A percentile compares a stretch with the other conserved stretches of the same genome.
These are phyloP conservation scores for Cercophora sp. DNA, from an alignment of 495 filamentous ascomycete species.

Conservation along the genomic window DNA sequence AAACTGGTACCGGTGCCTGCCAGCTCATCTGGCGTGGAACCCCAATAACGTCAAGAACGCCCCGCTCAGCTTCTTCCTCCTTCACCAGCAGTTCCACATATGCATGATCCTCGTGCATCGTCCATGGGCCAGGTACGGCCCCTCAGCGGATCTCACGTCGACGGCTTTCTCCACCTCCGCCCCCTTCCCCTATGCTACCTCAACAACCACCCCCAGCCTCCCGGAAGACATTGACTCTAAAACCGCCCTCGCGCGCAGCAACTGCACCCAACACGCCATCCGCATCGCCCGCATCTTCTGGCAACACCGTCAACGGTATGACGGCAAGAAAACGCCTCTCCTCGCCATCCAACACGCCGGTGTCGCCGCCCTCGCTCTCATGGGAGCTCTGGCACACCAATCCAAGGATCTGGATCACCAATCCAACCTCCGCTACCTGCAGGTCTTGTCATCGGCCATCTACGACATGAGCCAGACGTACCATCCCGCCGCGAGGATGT, in stretches of 20 bases:
- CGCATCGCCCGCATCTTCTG: slow-evolving; percentile 47
- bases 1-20: slow-evolving; percentile 48
- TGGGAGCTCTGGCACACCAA: slow-evolving; percentile 44
- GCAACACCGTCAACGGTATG: slow-evolving; percentile 48
- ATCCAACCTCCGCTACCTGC: slow-evolving; percentile 32
- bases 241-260: slow-evolving; percentile 39
- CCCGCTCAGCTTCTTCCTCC: slow-evolving; percentile 47
- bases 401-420: slow-evolving; percentile 31
- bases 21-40: slow-evolving; percentile 44
- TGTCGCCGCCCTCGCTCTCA: slow-evolving; percentile 48
- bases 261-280: slow-evolving; percentile 52
- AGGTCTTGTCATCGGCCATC: slow-evolving; percentile 36
- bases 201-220: too few relatives aligned
- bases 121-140: slow-evolving; percentile 45
- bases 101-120: slow-evolving; percentile 48
- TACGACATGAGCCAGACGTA: slow-evolving; percentile 42
- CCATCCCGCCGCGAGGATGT: slow-evolving; percentile 34
- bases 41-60: slow-evolving; percentile 46
- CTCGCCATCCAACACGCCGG: slow-evolving; percentile 50
- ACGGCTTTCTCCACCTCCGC: not conserved
- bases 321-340: slow-evolving; percentile 41
- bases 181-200: not conserved
- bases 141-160: slow-evolving; percentile 12
- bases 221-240: slow-evolving; percentile 36
- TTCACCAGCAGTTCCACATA: slow-evolving; percentile 52